A percentile compares a stretch with the other conserved stretches of the same genome.
Conservation (phyloP, 2,329 filamentous ascomycete species). For the Graphilbum ipis-grandicollis region DNA sequence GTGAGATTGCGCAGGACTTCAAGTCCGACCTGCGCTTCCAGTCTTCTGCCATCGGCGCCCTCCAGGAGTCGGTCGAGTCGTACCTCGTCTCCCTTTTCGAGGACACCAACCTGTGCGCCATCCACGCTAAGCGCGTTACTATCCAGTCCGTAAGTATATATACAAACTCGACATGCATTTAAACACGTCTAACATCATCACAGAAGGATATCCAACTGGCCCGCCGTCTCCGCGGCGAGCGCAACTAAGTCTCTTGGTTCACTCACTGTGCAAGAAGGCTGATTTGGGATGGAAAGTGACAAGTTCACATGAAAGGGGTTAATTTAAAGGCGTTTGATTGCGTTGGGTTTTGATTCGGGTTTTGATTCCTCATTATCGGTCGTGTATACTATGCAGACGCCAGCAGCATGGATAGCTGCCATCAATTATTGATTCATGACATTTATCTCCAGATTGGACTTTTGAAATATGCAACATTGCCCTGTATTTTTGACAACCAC, state of each 20-base stretch:
- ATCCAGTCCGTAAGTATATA: constrained; percentile 50
- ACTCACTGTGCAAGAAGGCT: no score
- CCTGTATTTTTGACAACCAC: no score
- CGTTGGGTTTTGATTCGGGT: constrained; percentile 18
- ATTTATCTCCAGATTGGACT: no score
- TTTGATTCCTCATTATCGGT: constrained; percentile 19
- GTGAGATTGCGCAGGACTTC: constrained; percentile 93
- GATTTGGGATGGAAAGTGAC: not conserved
- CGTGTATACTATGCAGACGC: constrained; percentile 23
- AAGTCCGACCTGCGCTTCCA: constrained; percentile 95
- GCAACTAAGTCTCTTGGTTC: no score
- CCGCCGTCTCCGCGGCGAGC: constrained; percentile 85
- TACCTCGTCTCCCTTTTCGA: constrained; percentile 97
- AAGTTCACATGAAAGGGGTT: constrained; percentile 14
- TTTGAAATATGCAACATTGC: no score
- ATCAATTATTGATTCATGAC: constrained; percentile 8
- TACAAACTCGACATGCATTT: not conserved
- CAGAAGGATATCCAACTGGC: constrained; percentile 92
- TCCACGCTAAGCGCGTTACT: constrained; percentile 98
- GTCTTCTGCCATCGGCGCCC: constrained; percentile 88
- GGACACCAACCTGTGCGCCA: constrained; percentile 95
- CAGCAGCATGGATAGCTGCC: constrained; percentile 8
- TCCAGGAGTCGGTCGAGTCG: constrained; percentile 97
- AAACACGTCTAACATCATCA: constrained; percentile 17
- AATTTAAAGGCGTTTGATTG: constrained; percentile 26